These are phyloP conservation scores for Arthrocladium fulminans DNA, from an alignment of 2,329 filamentous ascomycete species.

Conservation along the genomic window DNA sequence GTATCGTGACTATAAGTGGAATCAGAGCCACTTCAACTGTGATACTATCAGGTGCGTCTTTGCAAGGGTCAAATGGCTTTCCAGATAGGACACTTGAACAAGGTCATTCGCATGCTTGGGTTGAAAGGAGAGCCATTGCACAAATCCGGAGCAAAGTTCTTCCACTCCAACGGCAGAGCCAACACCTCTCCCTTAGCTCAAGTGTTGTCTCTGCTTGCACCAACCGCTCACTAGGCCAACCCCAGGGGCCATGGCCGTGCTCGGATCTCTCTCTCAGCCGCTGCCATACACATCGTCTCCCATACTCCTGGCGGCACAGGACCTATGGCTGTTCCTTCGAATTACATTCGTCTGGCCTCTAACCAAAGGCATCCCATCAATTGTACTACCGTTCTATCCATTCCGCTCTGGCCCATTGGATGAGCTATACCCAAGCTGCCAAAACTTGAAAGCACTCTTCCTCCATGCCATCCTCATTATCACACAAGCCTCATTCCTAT, in stretches of 20 bases:
- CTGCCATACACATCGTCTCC: slow-evolving; percentile 34
- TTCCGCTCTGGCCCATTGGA: slow-evolving; percentile 47
- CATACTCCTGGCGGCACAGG: slow-evolving; percentile 30
- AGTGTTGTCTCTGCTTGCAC: no score
- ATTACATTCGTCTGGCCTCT: slow-evolving; percentile 21
- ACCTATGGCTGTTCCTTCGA: slow-evolving; percentile 31
- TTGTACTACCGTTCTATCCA: slow-evolving; percentile 51
- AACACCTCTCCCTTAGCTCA: no score
- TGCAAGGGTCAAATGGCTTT: no score
- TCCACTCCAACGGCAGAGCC: no score
- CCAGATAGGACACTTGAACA: no score
- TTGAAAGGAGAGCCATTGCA: no score
- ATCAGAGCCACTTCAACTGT: no score
- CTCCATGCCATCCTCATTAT: slow-evolving; percentile 52
- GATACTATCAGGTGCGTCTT: no score
- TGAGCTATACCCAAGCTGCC: slow-evolving; percentile 43
- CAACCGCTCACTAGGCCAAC: no score
- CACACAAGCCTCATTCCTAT: slow-evolving; percentile 52
- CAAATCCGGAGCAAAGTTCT: no score
- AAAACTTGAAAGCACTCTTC: slow-evolving; percentile 49
- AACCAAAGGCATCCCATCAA: slow-evolving; percentile 42
- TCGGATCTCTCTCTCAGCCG: slow-evolving; percentile 26
- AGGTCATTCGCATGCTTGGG: no score
- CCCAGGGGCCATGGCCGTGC: slow-evolving; percentile 27
- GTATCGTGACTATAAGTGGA: no score